Evolutionary conservation across 306 rosid genomes (phyloP).

Genomic region (Fagus crenata): DNA sequence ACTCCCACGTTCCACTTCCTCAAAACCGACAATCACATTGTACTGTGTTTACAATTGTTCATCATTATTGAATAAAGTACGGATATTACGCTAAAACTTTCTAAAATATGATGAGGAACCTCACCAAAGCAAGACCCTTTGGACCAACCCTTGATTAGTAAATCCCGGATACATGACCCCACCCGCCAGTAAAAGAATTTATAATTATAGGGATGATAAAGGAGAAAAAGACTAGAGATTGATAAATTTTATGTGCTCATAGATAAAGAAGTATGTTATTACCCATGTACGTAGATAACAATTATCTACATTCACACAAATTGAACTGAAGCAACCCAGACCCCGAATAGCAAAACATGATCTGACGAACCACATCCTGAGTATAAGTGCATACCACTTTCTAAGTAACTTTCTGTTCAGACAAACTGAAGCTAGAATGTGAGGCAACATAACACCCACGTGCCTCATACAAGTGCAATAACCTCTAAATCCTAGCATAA

Average conservation of each 20-base stretch:
- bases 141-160: too few species aligned
- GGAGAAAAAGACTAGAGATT: not conserved
- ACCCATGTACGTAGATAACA: not conserved
- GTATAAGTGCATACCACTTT: not conserved
- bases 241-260: not conserved
- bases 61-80: not conserved
- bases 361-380: not conserved
- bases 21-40: not conserved
- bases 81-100: not conserved
- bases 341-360: not conserved
- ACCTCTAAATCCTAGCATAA: too few species aligned
- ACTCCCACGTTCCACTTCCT: not conserved
- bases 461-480: too few species aligned
- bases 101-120: too few species aligned
- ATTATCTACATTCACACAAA: not conserved
- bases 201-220: not conserved
- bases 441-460: too few species aligned
- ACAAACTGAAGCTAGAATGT: too few species aligned
- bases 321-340: not conserved
- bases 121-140: too few species aligned
- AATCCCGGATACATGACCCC: too few species aligned
- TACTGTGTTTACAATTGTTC: not conserved
- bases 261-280: not conserved
- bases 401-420: not conserved
- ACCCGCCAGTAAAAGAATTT: not conserved